Percentiles rank a stretch among this genome's conserved stretches.
These are phyloP conservation scores for Podospora australis DNA, from an alignment of 495 filamentous ascomycete species.

Conservation along the genomic window DNA sequence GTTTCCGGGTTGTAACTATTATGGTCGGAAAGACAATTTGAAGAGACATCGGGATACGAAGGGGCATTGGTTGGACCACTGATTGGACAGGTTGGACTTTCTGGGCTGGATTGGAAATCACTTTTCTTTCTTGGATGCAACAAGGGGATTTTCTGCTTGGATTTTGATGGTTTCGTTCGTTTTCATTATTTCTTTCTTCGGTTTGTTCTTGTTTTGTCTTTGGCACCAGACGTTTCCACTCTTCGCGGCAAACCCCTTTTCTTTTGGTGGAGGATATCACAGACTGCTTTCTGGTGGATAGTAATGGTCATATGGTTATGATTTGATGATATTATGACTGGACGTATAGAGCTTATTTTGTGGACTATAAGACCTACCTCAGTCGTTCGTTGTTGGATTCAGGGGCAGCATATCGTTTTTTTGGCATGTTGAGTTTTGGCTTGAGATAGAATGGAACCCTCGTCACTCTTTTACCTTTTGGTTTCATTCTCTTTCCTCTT, in stretches of 20 bases:
- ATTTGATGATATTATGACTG: too few species aligned
- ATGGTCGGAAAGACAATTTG: conserved; percentile 14
- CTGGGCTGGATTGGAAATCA: not conserved
- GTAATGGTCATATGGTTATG: too few species aligned
- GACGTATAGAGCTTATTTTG: too few species aligned
- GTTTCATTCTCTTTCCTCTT: not conserved
- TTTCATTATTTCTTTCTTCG: not conserved
- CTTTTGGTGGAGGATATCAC: too few species aligned
- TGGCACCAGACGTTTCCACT: not conserved
- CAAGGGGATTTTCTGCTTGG: not conserved
- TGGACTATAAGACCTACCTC: too few species aligned
- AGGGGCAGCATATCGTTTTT: too few species aligned
- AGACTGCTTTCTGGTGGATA: too few species aligned
- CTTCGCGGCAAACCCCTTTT: too few species aligned
- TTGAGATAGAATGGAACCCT: too few species aligned
- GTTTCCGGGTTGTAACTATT: conserved; percentile 4
- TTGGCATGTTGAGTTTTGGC: too few species aligned
- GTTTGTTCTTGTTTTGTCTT: not conserved
- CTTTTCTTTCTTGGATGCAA: not conserved
- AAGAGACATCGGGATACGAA: conserved; percentile 7
- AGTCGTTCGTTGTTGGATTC: too few species aligned
- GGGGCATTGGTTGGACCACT: not conserved
- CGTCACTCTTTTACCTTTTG: not conserved
- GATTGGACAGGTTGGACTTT: too few species aligned
- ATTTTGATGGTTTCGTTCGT: not conserved